Conservation (phyloP, 2,329 filamentous ascomycete genomes). For the Juglanconis oblonga region DNA sequence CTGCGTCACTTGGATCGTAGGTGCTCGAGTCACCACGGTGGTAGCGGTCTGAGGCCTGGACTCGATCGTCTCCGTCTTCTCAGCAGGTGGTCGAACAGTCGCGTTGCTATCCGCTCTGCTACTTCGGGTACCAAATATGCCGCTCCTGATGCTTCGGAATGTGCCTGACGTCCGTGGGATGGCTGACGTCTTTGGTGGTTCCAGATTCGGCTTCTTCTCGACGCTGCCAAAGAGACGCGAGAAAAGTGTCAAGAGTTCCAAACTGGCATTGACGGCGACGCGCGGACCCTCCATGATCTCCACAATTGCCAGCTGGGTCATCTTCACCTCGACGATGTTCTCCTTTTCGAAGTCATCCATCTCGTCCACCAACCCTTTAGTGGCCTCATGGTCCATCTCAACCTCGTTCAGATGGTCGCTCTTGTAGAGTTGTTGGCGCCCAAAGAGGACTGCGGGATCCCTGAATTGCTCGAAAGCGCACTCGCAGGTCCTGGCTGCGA, state of each 20-base stretch:
- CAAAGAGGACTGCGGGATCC: constrained; percentile 67
- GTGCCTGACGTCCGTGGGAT: constrained; percentile 71
- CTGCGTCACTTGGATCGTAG: constrained; percentile 74
- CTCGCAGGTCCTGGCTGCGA: constrained; percentile 80
- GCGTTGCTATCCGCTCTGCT: constrained; percentile 37
- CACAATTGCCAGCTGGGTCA: constrained; percentile 83
- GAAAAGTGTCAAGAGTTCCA: constrained; percentile 81
- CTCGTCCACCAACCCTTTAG: constrained; percentile 63
- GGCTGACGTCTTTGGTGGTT: constrained; percentile 40
- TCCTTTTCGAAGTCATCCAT: constrained; percentile 85
- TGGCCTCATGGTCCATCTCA: constrained; percentile 32
- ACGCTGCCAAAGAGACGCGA: constrained; percentile 69
- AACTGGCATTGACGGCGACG: constrained; percentile 81
- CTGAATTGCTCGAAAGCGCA: constrained; percentile 89
- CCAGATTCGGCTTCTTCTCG: constrained; percentile 42
- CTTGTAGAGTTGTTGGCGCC: constrained; percentile 56
- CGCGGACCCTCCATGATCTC: constrained; percentile 82
- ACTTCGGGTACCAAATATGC: constrained; percentile 65
- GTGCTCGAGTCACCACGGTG: constrained; percentile 46
- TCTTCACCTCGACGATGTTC: constrained; percentile 87
- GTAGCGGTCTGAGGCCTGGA: constrained; percentile 42
- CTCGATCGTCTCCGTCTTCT: constrained; percentile 31
- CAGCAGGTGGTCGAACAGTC: constrained; percentile 19
- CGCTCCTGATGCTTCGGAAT: constrained; percentile 66
- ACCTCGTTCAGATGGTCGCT: constrained; percentile 66